Conservation (phyloP, 371 early-diverging fungal species). For the Rhizomucor pusillus region DNA sequence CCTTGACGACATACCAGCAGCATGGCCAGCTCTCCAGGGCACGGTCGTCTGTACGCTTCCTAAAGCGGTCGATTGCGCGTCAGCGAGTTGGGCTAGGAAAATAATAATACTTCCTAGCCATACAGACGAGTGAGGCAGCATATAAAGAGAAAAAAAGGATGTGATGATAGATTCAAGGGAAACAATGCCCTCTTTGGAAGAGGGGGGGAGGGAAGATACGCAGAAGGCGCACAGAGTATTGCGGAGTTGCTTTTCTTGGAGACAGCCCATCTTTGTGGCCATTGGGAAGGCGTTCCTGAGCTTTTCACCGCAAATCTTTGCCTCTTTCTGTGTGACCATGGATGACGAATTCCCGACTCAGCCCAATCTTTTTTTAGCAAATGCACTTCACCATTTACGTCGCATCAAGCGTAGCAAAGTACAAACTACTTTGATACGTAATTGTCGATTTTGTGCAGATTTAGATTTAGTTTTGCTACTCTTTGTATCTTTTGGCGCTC, state of each 20-base stretch:
- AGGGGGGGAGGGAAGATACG: neutral
- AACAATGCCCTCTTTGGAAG: neutral
- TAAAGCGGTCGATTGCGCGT: conserved; percentile 13
- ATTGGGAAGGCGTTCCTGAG: neutral
- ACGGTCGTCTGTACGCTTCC: conserved; percentile 31
- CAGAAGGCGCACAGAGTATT: neutral
- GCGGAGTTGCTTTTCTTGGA: neutral
- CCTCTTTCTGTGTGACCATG: neutral
- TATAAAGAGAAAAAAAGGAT: neutral
- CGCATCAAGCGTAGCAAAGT: too few relatives aligned
- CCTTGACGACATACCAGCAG: conserved; percentile 29
- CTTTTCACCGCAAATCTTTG: neutral
- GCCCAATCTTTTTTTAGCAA: too few relatives aligned
- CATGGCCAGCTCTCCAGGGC: conserved; percentile 52
- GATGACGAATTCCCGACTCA: too few relatives aligned
- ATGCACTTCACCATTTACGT: too few relatives aligned
- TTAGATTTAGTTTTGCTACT: too few relatives aligned
- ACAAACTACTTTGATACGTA: too few relatives aligned
- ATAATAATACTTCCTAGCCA: neutral
- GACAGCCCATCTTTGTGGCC: neutral
- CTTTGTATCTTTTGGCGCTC: too few relatives aligned
- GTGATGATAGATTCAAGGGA: neutral
- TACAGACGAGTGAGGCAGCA: too few relatives aligned
- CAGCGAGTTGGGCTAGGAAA: conserved; percentile 5
- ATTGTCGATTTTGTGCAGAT: too few relatives aligned